Conservation (phyloP, 2,329 filamentous ascomycete species). For the Penicillium sp. region DNA sequence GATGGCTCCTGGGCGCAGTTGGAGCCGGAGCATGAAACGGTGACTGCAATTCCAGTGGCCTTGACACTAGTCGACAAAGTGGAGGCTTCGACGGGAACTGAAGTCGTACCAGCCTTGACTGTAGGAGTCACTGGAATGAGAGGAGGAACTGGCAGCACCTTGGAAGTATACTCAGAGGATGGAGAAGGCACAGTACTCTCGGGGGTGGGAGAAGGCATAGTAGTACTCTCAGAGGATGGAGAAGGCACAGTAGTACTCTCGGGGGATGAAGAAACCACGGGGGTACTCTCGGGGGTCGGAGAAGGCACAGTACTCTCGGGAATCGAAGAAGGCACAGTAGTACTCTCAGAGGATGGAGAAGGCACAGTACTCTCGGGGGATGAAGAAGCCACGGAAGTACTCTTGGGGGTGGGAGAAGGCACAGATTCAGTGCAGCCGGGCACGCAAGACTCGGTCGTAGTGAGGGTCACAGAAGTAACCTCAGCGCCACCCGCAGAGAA, state of each 20-base stretch:
- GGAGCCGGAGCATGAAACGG: not conserved
- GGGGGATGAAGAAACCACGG: not conserved
- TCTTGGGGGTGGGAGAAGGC: not conserved
- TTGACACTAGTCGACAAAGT: not conserved
- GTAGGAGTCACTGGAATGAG: not conserved
- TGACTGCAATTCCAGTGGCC: not conserved
- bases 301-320: no score
- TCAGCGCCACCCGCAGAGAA: not conserved
- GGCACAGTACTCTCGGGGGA: not conserved
- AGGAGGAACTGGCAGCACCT: no score
- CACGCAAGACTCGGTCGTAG: slow-evolving; percentile 15
- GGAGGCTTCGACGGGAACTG: not conserved
- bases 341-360: no score
- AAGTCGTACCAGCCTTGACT: not conserved
- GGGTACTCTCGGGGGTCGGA: no score
- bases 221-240: not conserved
- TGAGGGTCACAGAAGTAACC: slow-evolving; percentile 13
- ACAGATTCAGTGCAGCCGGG: not conserved
- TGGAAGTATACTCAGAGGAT: no score
- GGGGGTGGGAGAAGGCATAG: not conserved
- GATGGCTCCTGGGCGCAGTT: not conserved
- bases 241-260: not conserved
- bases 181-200: not conserved
- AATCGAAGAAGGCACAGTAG: no score
- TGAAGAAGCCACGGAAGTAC: no score